Percentiles rank a stretch among this genome's conserved stretches.
Conservation (phyloP, 2,329 filamentous ascomycete species). For the Aspergillus bombycis region DNA sequence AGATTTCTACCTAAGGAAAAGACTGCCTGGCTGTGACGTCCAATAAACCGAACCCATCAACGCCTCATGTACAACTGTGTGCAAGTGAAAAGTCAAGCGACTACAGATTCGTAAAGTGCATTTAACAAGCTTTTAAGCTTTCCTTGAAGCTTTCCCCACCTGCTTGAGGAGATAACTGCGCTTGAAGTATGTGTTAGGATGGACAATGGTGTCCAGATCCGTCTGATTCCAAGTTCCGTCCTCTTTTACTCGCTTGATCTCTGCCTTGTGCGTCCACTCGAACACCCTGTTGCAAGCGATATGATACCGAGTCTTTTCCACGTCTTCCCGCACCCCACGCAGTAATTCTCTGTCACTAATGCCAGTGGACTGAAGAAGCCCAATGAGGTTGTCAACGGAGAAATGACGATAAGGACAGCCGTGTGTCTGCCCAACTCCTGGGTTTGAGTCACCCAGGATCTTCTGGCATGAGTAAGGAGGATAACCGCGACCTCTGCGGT, state of each 20-base stretch:
- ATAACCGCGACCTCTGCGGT: conserved; percentile 83
- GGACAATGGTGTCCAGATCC: conserved; percentile 91
- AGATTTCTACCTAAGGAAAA: neutral
- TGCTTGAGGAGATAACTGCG: conserved; percentile 88
- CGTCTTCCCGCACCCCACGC: conserved; percentile 83
- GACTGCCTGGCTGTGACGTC: neutral
- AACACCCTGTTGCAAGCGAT: conserved; percentile 97
- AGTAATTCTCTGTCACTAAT: conserved; percentile 77
- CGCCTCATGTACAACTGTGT: conserved; percentile 17
- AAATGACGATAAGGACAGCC: conserved; percentile 98
- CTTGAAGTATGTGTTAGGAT: conserved; percentile 98
- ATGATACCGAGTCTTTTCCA: conserved; percentile 84
- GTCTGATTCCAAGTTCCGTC: conserved; percentile 70
- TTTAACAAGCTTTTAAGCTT: conserved; percentile 41
- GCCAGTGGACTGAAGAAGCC: conserved; percentile 75
- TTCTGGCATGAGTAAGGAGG: conserved; percentile 93
- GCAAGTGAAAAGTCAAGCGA: conserved; percentile 18
- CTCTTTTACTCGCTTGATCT: conserved; percentile 76
- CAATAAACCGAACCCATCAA: conserved; percentile 19
- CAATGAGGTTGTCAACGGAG: conserved; percentile 79
- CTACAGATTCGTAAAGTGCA: conserved; percentile 54
- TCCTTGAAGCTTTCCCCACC: conserved; percentile 58
- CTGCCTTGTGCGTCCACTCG: conserved; percentile 78
- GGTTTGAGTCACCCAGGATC: conserved; percentile 85
- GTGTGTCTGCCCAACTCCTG: conserved; percentile 84